Conservation (phyloP, 768 basidiomycete genomes). For the Termitomyces sp. region DNA sequence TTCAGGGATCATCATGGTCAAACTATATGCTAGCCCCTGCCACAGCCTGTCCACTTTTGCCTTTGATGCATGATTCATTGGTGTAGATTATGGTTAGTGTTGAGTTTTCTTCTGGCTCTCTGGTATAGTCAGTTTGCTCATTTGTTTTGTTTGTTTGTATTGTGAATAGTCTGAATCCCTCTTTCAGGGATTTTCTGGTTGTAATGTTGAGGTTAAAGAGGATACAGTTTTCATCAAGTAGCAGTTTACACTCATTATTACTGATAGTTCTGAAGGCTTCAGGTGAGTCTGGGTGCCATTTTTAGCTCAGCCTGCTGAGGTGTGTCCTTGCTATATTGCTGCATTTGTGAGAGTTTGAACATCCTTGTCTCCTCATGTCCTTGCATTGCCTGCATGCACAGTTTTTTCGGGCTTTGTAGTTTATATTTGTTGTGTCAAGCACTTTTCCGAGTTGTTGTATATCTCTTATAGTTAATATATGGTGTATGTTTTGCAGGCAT, state of each 20-base stretch:
- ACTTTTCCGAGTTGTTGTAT: background rate
- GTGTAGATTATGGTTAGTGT: too few species aligned
- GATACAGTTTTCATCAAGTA: rapidly evolving
- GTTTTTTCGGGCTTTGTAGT: background rate
- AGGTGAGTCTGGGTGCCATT: background rate
- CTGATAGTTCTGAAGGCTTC: background rate
- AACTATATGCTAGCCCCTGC: too few species aligned
- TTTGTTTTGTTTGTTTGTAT: too few species aligned
- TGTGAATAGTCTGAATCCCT: too few species aligned
- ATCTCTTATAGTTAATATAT: background rate
- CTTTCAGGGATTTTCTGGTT: background rate
- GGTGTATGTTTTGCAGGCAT: background rate
- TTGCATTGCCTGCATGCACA: background rate
- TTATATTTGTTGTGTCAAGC: rapidly evolving
- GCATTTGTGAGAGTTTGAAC: background rate
- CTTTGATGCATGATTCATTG: too few species aligned
- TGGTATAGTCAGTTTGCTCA: too few species aligned
- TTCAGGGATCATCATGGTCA: too few species aligned
- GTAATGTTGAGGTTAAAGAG: background rate
- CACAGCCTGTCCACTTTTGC: too few species aligned
- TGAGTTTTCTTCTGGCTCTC: too few species aligned
- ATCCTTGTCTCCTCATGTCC: background rate
- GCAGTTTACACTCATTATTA: background rate
- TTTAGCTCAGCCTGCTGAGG: background rate
- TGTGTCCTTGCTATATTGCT: background rate